Conservation (phyloP, 2,329 filamentous ascomycete genomes). For the Cucurbitaria berberidis region DNA sequence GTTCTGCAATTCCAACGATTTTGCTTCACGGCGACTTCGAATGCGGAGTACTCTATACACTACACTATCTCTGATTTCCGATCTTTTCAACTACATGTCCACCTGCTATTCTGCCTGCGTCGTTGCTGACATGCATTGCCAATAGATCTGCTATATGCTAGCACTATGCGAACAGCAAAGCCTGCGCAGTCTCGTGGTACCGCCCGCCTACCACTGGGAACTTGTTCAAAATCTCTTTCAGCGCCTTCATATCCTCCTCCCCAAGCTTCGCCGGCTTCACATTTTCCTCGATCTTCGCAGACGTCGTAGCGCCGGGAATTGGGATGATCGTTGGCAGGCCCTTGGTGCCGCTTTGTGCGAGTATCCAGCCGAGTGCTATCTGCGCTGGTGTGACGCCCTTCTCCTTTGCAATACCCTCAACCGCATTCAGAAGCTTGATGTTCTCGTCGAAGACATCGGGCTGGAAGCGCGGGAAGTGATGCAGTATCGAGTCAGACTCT, state of each 20-base stretch:
- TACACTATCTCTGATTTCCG: conserved; percentile 56
- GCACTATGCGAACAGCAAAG: conserved; percentile 17
- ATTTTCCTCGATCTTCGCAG: conserved; percentile 67
- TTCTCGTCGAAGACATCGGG: conserved; percentile 70
- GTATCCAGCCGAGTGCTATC: conserved; percentile 70
- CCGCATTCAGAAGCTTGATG: conserved; percentile 64
- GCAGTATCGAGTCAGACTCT: conserved; percentile 60
- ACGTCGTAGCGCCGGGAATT: conserved; percentile 69
- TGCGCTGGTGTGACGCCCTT: conserved; percentile 68
- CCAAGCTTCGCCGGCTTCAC: conserved; percentile 60
- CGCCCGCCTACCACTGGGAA: conserved; percentile 52
- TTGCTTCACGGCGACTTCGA: conserved; percentile 40
- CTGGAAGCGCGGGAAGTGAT: conserved; percentile 65
- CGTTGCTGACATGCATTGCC: conserved; percentile 16
- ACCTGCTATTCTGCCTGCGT: background rate
- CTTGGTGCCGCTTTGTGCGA: conserved; percentile 56
- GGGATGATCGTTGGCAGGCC: conserved; percentile 67
- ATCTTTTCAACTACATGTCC: background rate
- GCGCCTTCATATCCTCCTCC: conserved; percentile 58
- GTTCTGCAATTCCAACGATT: conserved; percentile 60
- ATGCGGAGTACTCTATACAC: conserved; percentile 55
- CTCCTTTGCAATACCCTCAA: conserved; percentile 64
- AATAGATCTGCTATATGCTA: background rate
- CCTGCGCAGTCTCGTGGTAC: conserved; percentile 36
- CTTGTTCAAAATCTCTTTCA: conserved; percentile 59